Conservation (phyloP, 1,284 basidiomycete species). For the Sphagnurus paluster region DNA sequence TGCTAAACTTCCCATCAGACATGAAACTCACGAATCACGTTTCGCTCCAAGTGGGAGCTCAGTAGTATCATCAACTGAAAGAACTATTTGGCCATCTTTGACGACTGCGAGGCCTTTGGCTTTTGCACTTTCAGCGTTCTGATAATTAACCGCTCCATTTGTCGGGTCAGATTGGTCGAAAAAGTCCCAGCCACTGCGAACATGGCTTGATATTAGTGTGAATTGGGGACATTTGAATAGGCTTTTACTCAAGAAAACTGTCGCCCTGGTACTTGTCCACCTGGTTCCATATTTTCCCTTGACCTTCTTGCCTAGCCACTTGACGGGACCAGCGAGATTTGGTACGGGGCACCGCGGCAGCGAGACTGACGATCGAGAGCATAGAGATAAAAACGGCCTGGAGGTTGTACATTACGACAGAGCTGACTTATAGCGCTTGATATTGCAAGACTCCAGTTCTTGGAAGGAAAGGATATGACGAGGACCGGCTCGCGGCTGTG, state of each 20-base stretch:
- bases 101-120: constrained; percentile 57
- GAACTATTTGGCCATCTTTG: constrained; percentile 48
- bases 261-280: background rate
- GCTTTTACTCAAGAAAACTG: constrained; percentile 7
- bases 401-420: constrained; percentile 9
- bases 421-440: background rate
- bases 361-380: constrained; percentile 1
- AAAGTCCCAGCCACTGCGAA: constrained; percentile 37
- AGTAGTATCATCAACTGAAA: constrained; percentile 65
- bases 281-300: constrained; percentile 1
- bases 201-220: too few species aligned
- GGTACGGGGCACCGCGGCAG: background rate
- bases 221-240: background rate
- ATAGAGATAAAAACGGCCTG: constrained; percentile 3
- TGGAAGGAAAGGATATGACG: constrained; percentile 9
- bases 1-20: background rate
- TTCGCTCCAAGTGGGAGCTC: constrained; percentile 48
- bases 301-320: background rate
- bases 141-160: constrained; percentile 60
- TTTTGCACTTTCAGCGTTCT: constrained; percentile 43
- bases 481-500: constrained; percentile 17
- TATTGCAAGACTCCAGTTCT: constrained; percentile 19
- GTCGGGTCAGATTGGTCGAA: constrained; percentile 66
- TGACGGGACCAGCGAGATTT: constrained; percentile 1
- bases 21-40: constrained; percentile 62